Base-by-base conservation (phyloP, 2,329 filamentous ascomycete genomes). In the Sporothrix phasma region DNA sequence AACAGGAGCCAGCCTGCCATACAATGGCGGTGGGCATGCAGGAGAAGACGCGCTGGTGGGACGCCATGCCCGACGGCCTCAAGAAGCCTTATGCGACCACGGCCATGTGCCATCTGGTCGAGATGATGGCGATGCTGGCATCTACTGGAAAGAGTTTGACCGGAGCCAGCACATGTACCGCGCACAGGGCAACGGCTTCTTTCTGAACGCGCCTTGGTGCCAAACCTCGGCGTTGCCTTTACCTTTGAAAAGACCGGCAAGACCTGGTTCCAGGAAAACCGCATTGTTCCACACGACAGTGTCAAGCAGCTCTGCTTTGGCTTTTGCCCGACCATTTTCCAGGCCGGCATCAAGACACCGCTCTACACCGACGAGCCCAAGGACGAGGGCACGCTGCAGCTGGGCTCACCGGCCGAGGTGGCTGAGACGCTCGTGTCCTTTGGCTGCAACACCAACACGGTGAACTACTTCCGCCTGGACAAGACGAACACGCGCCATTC, bases 61-160 rank as follows among this genome's bases (percentile, higher is more conserved):
- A 81, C 66, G 80, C 75, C 1, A 82, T 82, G 78, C 80, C 80
- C 0, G 62, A 74, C 3, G 73, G 73, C 39, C 69, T 81, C 54
- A 76, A 75, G 53, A 79, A 79, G 41, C 80, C 80, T 0, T 82
- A 81, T 62, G 80, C 79, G 2, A 83, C 79, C 0, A 82, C 79
- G 0, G 79, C 80, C 37, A 80, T 83, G 67, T 82, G 79, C 65
- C 81, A 84, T 67, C 70, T 83, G 2, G 72, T 84, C 34, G 81
- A 83, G 73, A 79, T 83, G 64, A 75, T 80, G 45, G 79, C 79
- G 2, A 77, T 80, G 63, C 72, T 19, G 81, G 82, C 8, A 76
- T 85, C 10, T 77, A 84, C 71, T 85, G 83, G 83, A 81, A 80
- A 64, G 79, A 81, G 60, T 85, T 85, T 67, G 80, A 84, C 67